Evolutionary conservation across 768 basidiomycete genomes (phyloP), one percentile per base, ranked within the genome.

Genomic region (Russula emetica): DNA sequence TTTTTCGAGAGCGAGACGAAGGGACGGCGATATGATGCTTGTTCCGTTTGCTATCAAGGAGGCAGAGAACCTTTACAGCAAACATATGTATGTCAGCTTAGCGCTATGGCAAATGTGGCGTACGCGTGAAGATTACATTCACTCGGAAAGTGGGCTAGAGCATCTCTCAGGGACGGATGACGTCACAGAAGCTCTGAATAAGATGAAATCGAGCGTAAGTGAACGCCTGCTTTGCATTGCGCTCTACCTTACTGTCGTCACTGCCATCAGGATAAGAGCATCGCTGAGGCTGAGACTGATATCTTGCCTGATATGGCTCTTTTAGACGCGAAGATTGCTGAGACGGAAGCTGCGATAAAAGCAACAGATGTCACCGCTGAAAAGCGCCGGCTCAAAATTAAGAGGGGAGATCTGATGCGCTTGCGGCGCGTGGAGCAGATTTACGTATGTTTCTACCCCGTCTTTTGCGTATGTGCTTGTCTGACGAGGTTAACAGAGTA

Each of bases 31-130:
- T 62, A 79, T 79, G 26, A 82, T 83, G 47, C 78, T 91, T n/a
- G 92, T 98, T 3, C 97, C 97, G 2, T 94, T 88, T 73, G 94
- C 94, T 5, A 94, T 99, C 63, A 93, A 94, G 51, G 97, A 99
- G 73, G 97, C 97, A 1, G 93, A 96, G 74, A 85, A 83, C 58
- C 80, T 99, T 50, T 98, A 95, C 73, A 83, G 85, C 67, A 84
- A 83, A 66, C 94, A 98, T 72, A 88, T 96, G 85, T 88, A 97
- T 71, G 81, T 98, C 63, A 90, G 92, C 54, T 78, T 95, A 56
- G 84, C 94, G 26, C 77, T 98, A 20, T 85, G 85, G 77, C 97
- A 99, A 77, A 92, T 95, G 85, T 98, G 93, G 92, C 82, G 88
- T 72, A 90, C 93, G 20, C 81, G 97, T 69, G 95, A 98, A 74